Percentiles rank a stretch among this genome's conserved stretches.
Conservation (phyloP, 2,329 filamentous ascomycete species). For the Sporothrix pallida region DNA sequence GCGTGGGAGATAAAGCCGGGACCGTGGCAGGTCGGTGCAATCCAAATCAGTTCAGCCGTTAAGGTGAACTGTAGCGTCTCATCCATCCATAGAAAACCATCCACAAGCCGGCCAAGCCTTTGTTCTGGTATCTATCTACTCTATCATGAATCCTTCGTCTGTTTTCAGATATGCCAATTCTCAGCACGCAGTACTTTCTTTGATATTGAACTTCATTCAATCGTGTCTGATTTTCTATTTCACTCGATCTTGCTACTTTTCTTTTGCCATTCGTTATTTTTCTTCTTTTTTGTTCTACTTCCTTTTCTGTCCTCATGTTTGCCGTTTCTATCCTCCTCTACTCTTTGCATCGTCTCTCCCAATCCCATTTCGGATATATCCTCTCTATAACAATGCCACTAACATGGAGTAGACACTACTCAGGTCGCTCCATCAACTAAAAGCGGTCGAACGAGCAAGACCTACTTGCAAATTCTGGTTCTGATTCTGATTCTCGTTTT, state of each 20-base stretch:
- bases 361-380: background rate
- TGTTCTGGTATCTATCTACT: background rate
- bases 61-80: too few relatives aligned
- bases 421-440: background rate
- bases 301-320: background rate
- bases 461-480: background rate
- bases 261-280: background rate
- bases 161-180: background rate
- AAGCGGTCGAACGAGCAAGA: background rate
- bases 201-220: too few relatives aligned
- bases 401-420: background rate
- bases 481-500: background rate
- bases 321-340: conserved; percentile 1
- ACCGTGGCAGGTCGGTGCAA: background rate
- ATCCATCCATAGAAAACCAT: too few relatives aligned
- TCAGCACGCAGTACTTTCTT: too few relatives aligned
- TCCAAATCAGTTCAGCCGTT: too few relatives aligned
- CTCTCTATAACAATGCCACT: conserved; percentile 1
- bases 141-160: background rate
- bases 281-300: background rate
- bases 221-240: background rate
- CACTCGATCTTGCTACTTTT: background rate
- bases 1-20: background rate
- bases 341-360: background rate
- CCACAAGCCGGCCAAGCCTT: background rate